Percentiles rank a stretch among this genome's conserved stretches.
phyloP scores from a whole-genome alignment of 2,329 filamentous ascomycete species.

The Furcasterigmium sp. region DNA sequence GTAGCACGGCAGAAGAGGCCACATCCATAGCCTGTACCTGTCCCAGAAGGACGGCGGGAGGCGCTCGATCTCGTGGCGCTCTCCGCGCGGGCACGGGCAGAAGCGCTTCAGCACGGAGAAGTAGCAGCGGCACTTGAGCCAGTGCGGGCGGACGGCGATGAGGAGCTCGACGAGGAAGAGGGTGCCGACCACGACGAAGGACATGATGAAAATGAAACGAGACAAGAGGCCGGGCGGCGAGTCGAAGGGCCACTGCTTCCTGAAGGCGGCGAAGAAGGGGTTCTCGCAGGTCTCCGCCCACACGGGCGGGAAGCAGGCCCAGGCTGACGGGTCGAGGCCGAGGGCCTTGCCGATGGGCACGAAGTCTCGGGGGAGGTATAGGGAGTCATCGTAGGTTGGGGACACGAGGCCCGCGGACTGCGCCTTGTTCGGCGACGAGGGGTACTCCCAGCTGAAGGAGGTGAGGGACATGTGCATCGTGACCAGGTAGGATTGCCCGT shows the following conservation, averaged over 20 bases:
- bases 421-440: background rate
- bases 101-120: conserved; percentile 7
- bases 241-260: background rate
- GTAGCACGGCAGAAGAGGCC: conserved; percentile 1
- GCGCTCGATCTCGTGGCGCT: conserved; percentile 9
- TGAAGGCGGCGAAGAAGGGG: conserved; percentile 8
- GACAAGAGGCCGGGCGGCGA: background rate
- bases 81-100: conserved; percentile 10
- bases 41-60: conserved; percentile 9
- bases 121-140: conserved; percentile 9
- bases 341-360: conserved; percentile 5
- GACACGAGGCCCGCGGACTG: conserved; percentile 2
- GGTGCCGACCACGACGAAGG: background rate
- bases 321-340: conserved; percentile 2
- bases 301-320: conserved; percentile 7
- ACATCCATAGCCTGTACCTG: conserved; percentile 9
- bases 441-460: conserved; percentile 10
- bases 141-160: conserved; percentile 5
- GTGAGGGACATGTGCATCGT: conserved; percentile 9
- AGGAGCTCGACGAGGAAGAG: conserved; percentile 3
- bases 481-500: conserved; percentile 5
- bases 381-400: background rate
- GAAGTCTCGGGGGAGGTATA: conserved; percentile 7
- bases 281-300: conserved; percentile 4
- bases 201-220: background rate